Evolutionary conservation across 202 grass and related monocot genomes (phyloP).

Genomic region (Schoenoplectus tabernaemontani): DNA sequence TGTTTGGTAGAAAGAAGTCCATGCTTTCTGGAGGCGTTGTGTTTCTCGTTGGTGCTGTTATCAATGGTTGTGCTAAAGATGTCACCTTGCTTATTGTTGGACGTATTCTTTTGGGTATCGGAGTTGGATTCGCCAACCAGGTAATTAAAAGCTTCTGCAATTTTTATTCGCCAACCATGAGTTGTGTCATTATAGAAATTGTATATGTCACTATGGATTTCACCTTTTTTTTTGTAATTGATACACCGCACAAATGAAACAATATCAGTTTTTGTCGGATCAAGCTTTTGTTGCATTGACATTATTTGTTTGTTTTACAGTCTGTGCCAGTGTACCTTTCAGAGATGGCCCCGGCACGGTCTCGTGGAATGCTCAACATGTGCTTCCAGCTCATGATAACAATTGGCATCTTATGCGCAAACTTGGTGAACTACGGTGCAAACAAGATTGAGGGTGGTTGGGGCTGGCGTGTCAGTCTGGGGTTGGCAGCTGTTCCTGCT

Average conservation of each 20-base stretch:
- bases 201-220: too few species aligned
- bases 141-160: slow-evolving; percentile 12
- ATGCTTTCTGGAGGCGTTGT: slow-evolving; percentile 58
- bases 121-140: slow-evolving; percentile 75
- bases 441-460: slow-evolving; percentile 45
- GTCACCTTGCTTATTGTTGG: slow-evolving; percentile 62
- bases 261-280: background rate
- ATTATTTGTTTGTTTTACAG: slow-evolving; percentile 13
- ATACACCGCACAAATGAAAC: too few species aligned
- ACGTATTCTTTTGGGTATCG: slow-evolving; percentile 59
- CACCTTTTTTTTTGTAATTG: too few species aligned
- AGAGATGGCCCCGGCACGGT: slow-evolving; percentile 49
- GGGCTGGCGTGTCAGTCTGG: slow-evolving; percentile 57
- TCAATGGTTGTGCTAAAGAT: slow-evolving; percentile 54
- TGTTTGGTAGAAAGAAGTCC: slow-evolving; percentile 49
- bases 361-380: slow-evolving; percentile 62
- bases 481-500: slow-evolving; percentile 40
- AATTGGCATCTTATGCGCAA: slow-evolving; percentile 44
- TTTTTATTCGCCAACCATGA: too few species aligned
- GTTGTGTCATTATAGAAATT: too few species aligned
- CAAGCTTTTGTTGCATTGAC: background rate
- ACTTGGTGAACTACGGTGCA: slow-evolving; percentile 50
- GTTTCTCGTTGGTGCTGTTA: slow-evolving; percentile 53
- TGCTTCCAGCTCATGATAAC: slow-evolving; percentile 69
- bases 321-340: slow-evolving; percentile 48